Percentiles rank a stretch among this genome's conserved stretches.
phyloP scores from a whole-genome alignment of 495 filamentous ascomycete species.

The Lophium mytilinum region DNA sequence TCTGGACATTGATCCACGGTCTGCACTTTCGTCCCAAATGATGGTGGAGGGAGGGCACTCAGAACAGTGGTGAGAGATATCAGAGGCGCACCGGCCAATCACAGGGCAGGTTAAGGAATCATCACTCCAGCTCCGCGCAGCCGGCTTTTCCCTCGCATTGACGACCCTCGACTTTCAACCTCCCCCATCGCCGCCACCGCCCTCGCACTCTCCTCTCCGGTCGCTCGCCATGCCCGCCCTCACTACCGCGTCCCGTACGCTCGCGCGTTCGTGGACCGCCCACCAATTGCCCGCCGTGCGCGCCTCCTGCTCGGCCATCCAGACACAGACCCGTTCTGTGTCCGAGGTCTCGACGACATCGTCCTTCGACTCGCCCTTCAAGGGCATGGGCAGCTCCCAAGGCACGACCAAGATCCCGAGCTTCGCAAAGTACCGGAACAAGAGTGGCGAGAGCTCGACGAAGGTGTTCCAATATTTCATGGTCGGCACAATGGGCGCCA shows the following conservation, averaged over 20 bases:
- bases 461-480: conserved; percentile 95
- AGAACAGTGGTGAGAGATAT: too few relatives aligned
- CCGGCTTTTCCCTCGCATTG: not conserved
- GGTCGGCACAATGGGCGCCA: conserved; percentile 88
- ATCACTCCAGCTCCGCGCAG: too few relatives aligned
- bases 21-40: too few relatives aligned
- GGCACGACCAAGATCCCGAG: conserved; percentile 69
- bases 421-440: conserved; percentile 80
- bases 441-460: conserved; percentile 52
- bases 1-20: too few relatives aligned
- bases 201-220: conserved; percentile 27
- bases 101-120: too few relatives aligned
- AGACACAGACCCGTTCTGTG: conserved; percentile 30
- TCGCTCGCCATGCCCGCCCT: conserved; percentile 34
- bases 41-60: too few relatives aligned
- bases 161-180: not conserved
- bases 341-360: conserved; percentile 36
- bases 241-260: conserved; percentile 26
- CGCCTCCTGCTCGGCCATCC: conserved; percentile 24
- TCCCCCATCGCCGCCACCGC: conserved; percentile 5
- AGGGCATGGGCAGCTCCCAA: conserved; percentile 25
- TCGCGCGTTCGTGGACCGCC: conserved; percentile 32
- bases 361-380: conserved; percentile 56
- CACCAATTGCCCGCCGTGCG: conserved; percentile 32
- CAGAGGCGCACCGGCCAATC: too few relatives aligned